Conservation (phyloP, 345 rosid genomes). For the Citrus reticulata region DNA sequence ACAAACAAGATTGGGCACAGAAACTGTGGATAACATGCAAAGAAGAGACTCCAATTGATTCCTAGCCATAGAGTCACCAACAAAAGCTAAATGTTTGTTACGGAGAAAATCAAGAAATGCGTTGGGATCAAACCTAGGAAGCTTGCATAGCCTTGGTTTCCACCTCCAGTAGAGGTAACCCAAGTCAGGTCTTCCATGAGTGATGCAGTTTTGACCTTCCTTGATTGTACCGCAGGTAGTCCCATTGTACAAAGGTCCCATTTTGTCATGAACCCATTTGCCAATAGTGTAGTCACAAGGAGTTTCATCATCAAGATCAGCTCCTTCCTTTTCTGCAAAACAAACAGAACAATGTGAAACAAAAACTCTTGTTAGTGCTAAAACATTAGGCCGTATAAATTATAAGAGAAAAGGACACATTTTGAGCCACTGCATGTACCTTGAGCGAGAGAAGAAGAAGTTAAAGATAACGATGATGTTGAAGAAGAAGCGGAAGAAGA, state of each 20-base stretch:
- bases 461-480: conserved; percentile 4
- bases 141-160: conserved; percentile 69
- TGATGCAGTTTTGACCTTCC: conserved; percentile 76
- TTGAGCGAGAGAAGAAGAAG: conserved; percentile 11
- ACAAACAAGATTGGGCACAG: conserved; percentile 54
- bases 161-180: conserved; percentile 91
- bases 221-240: conserved; percentile 79
- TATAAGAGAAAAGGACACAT: background rate
- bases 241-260: conserved; percentile 74
- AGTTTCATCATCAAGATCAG: conserved; percentile 11
- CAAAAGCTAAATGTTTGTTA: conserved; percentile 73
- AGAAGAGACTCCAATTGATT: conserved; percentile 91
- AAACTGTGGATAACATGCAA: conserved; percentile 66
- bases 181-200: conserved; percentile 80
- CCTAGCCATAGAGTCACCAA: conserved; percentile 98
- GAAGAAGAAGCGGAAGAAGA: conserved; percentile 17
- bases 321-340: conserved; percentile 41
- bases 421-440: conserved; percentile 17
- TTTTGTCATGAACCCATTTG: conserved; percentile 65
- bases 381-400: no score
- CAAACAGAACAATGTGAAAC: background rate
- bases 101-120: conserved; percentile 54
- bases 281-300: conserved; percentile 75
- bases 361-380: background rate
- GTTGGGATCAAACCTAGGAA: conserved; percentile 81